Evolutionary conservation across 2,329 filamentous ascomycete genomes (phyloP), one percentile per base, ranked within the genome.

Genomic region (Microcyclospora tardicrescens): DNA sequence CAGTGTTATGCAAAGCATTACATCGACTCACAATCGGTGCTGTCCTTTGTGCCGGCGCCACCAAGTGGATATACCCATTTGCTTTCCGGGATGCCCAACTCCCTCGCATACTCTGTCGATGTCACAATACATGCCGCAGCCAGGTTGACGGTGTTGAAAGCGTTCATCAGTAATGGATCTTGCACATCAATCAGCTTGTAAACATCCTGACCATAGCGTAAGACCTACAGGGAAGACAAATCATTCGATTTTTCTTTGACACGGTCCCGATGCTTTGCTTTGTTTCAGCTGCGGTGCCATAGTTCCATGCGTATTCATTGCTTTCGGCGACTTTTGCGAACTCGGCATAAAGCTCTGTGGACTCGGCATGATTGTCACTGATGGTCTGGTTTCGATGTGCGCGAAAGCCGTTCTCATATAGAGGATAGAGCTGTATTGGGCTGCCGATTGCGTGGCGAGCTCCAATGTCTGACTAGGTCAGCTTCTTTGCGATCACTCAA

Each of bases 81-180:
- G 5, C 64, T 61, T 35, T 68, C 49, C 0, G 72, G 66, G 10
- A 81, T 67, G 0, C 69, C 68, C 2, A 81, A 59, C 33, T 68
- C 56, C 32, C 55, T 57, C 0, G 79, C 78, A 50, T 66, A 62
- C 1, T 72, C 63, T 0, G 63, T 65, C 0, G 73, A 74, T 0
- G 77, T 81, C 3, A 82, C 42, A 12, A 82, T 63, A 40, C 70
- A 68, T 6, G 77, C 74, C 0, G 66, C 72, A 2, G 77, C 70
- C 11, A 81, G 60, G 43, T 82, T 81, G 28, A 82, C 69, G 2
- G 67, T 77, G 46, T 81, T 82, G 59, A 81, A 81, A 0, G 78
- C 77, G 49, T 82, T 82, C 77, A 81, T 81, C 9, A 81, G 57
- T 0, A 82, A 60, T 0, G 77, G 75, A 57, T 81, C 76, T 81